Base-by-base conservation (phyloP, 176 grass and related monocot genomes). In the barley (Hordeum vulgare) region DNA sequence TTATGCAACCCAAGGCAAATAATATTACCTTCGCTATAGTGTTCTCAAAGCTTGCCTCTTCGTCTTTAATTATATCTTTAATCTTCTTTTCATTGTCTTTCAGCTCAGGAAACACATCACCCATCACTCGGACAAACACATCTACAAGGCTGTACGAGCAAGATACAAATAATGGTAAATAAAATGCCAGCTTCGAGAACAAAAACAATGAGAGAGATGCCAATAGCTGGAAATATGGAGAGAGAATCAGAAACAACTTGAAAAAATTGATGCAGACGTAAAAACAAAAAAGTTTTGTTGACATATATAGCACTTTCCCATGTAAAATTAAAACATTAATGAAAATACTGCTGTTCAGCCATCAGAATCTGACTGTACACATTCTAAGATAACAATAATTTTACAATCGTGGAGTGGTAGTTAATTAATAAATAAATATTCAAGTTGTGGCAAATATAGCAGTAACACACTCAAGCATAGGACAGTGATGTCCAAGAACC, bases 41-140 rank as follows among this genome's bases (percentile, higher is more conserved):
- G 51, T 92, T 98, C 87, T 94, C 96, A 56, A 98, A 98, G 74
- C 96, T 98, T 86, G 86, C 91, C 91, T 98, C 96, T 81, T 98
- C 96, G 37, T 92, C 91, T 86, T 85, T 87, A 85, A 98, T 92
- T 79, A 98, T 98, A 69, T 85, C 80, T 81, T 92, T 84, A 76
- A 98, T 98, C 80, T 89, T 98, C 47, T 64, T 76, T 85, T 94
- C 86, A 41, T 94, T 83, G 29, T 88, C 56, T 72, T 79, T 89
- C n/a, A 98, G 89, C 89, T 98, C 96, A 61, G 93, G 93, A 67
- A 98, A 98, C 51, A 92, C 89, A 88, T 95, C 91, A 73, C 91
- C 85, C 93, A 96, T 94, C 77, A 95, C 9, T 90, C 82, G 81
- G n/a, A 94, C 89, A 80, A 98, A 90, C 82, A 89, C 81, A 82